Conservation (phyloP, 2,329 filamentous ascomycete genomes). For the Pseudopithomyces maydicus region DNA sequence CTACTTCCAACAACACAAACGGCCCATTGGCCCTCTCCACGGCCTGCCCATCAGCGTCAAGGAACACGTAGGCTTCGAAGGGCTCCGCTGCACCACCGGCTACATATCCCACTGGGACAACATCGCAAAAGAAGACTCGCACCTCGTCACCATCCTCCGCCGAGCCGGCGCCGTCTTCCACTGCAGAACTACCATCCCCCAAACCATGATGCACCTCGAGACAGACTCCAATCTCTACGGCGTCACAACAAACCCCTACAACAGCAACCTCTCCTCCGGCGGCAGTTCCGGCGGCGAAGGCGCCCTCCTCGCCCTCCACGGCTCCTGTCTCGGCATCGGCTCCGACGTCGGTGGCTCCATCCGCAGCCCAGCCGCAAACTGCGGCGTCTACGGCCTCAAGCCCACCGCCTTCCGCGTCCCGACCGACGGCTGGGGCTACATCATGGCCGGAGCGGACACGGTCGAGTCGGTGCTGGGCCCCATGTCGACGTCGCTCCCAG, state of each 20-base stretch:
- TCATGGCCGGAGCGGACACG: slow-evolving; percentile 52
- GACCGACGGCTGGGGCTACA: slow-evolving; percentile 47
- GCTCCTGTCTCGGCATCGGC: slow-evolving; percentile 59
- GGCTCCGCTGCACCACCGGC: slow-evolving; percentile 54
- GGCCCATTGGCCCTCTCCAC: slow-evolving; percentile 53
- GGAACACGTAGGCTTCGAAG: slow-evolving; percentile 59
- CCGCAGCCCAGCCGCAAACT: slow-evolving; percentile 35
- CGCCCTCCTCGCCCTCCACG: slow-evolving; percentile 57
- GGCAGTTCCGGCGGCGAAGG: slow-evolving; percentile 64
- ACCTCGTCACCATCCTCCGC: slow-evolving; percentile 54
- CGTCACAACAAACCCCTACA: slow-evolving; percentile 60
- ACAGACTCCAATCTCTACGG: slow-evolving; percentile 58
- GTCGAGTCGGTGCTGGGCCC: slow-evolving; percentile 60
- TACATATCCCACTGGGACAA: slow-evolving; percentile 57
- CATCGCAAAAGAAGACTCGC: slow-evolving; percentile 52
- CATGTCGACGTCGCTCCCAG: slow-evolving; percentile 58
- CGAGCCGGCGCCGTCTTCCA: slow-evolving; percentile 59
- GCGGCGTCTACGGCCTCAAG: slow-evolving; percentile 42
- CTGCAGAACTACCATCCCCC: slow-evolving; percentile 59
- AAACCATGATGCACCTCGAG: slow-evolving; percentile 60
- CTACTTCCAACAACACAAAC: slow-evolving; percentile 41
- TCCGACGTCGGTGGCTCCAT: slow-evolving; percentile 24
- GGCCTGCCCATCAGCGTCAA: slow-evolving; percentile 59
- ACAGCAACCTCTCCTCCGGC: slow-evolving; percentile 56
- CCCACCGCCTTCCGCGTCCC: slow-evolving; percentile 54